Conservation (phyloP, 2,329 filamentous ascomycete species). For the Fusarium transvaalense region DNA sequence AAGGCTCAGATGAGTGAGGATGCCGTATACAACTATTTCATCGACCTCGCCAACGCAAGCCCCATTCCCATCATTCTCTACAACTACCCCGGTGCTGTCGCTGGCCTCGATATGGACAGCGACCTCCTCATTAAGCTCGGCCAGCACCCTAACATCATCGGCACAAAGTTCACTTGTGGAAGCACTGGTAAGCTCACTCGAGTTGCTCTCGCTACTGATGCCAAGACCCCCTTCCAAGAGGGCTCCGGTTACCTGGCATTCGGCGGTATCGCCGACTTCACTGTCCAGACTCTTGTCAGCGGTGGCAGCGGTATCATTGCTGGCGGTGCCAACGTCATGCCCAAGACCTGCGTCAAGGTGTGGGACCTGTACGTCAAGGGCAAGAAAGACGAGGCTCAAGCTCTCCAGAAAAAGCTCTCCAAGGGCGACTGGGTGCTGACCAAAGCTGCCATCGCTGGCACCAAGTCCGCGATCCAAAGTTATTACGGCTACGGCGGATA, state of each 20-base stretch:
- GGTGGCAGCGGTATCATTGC: conserved; percentile 88
- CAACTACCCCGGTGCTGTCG: conserved; percentile 90
- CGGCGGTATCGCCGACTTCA: conserved; percentile 90
- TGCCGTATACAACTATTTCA: conserved; percentile 79
- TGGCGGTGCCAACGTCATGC: conserved; percentile 86
- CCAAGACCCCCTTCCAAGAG: conserved; percentile 72
- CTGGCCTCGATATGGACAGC: conserved; percentile 90
- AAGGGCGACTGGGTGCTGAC: conserved; percentile 87
- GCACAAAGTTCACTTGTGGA: conserved; percentile 92
- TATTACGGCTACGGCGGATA: conserved; percentile 86
- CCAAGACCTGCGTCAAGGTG: conserved; percentile 82
- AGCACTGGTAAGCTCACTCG: conserved; percentile 91
- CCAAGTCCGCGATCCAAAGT: conserved; percentile 83
- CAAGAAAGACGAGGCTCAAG: conserved; percentile 79
- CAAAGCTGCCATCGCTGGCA: conserved; percentile 86
- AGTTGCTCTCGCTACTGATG: conserved; percentile 78
- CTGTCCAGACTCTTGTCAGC: conserved; percentile 81
- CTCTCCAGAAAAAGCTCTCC: conserved; percentile 81
- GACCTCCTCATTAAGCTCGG: conserved; percentile 85
- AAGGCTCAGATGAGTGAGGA: conserved; percentile 80
- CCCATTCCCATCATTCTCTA: conserved; percentile 86
- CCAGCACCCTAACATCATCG: conserved; percentile 84
- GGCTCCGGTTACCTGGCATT: conserved; percentile 84
- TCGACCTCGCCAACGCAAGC: conserved; percentile 78
- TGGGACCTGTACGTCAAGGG: conserved; percentile 82